A percentile compares a stretch with the other conserved stretches of the same genome.
Evolutionary conservation across 208 protist genomes (phyloP).

Genomic region (Angomonas desouzai): DNA sequence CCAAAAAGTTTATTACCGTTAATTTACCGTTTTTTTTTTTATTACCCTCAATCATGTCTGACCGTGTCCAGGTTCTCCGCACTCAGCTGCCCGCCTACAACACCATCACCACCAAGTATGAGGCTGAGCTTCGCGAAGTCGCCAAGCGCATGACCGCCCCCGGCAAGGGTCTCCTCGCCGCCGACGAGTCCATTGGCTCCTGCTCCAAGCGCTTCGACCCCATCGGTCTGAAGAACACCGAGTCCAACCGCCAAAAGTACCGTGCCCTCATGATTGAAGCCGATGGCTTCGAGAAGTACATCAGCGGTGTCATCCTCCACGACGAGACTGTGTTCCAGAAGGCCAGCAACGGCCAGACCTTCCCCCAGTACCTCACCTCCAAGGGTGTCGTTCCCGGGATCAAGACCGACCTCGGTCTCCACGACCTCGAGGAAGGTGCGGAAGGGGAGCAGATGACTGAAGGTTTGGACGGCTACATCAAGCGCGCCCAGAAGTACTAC

Average conservation of each 20-base stretch:
- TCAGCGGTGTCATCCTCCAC: slow-evolving; percentile 96
- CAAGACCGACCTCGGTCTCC: slow-evolving; percentile 93
- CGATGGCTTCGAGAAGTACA: slow-evolving; percentile 86
- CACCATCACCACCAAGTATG: slow-evolving; percentile 73
- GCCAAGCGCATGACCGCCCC: slow-evolving; percentile 64
- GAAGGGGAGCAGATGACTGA: slow-evolving; percentile 92
- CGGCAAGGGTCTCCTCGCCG: slow-evolving; percentile 97
- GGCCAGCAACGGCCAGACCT: slow-evolving; percentile 74
- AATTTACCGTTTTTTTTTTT: neutral
- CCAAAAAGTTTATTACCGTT: slow-evolving; percentile 3
- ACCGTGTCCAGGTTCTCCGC: slow-evolving; percentile 69
- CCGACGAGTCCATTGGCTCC: slow-evolving; percentile 94
- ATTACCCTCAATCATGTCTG: slow-evolving; percentile 36
- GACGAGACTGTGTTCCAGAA: slow-evolving; percentile 96
- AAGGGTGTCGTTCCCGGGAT: slow-evolving; percentile 93
- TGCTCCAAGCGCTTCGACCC: slow-evolving; percentile 94
- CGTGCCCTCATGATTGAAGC: slow-evolving; percentile 87
- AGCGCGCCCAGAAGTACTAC: slow-evolving; percentile 92
- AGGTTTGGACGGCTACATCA: slow-evolving; percentile 92
- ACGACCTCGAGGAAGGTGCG: slow-evolving; percentile 75
- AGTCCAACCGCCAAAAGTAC: slow-evolving; percentile 93
- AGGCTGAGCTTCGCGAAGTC: slow-evolving; percentile 64
- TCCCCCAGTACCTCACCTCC: slow-evolving; percentile 78
- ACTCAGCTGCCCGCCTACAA: slow-evolving; percentile 81
- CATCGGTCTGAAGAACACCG: slow-evolving; percentile 95